Base-by-base conservation (phyloP, 495 filamentous ascomycete species). In the Pseudoneurospora amorphoporcata region DNA sequence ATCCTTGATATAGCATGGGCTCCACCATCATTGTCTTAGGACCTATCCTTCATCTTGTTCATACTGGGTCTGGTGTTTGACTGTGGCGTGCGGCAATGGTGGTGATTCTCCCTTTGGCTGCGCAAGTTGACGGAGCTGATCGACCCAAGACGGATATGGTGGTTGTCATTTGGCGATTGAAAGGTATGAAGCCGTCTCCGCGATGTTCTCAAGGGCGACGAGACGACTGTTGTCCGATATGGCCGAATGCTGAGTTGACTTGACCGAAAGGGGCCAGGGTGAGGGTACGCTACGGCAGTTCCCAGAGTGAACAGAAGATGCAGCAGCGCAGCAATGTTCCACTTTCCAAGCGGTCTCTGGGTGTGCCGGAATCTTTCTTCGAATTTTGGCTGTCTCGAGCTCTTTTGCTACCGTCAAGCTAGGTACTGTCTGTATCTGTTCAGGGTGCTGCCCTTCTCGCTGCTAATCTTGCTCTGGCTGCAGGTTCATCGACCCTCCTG, bases 381-480 rank as follows among this genome's bases (percentile, higher is more conserved):
- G 53, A 58, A 77, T 78, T 82, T 79, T 82, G 82, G 77, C 80
- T 84, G 80, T 82, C 82, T 85, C 82, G 80, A 82, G 82, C 83
- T 82, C 84, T 86, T 61, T 61, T 87, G 85, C 86, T 88, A 88
- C 86, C 85, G 85, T 85, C 79, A 86, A 86, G 86, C 86, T 88
- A 88, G 84, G 82, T 82, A 79, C 78, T 80, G 75, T 75, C 77
- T 78, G 53, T 61, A 61, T 61, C 53, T 61, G 68, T 73, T 72
- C 78, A 75, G 79, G 76, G 68, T 80, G 75, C 73, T 78, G 83
- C 83, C 82, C 84, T 86, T 85, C 82, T 83, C 83, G 84, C 84
- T 82, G 81, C 81, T 78, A 84, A 75, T 83, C 80, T 85, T 76
- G 72, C 74, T 75, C 75, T 78, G 73, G 77, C 71, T 68, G 45